phyloP scores from a whole-genome alignment of 257 asterid genomes.

The Plantago major region DNA sequence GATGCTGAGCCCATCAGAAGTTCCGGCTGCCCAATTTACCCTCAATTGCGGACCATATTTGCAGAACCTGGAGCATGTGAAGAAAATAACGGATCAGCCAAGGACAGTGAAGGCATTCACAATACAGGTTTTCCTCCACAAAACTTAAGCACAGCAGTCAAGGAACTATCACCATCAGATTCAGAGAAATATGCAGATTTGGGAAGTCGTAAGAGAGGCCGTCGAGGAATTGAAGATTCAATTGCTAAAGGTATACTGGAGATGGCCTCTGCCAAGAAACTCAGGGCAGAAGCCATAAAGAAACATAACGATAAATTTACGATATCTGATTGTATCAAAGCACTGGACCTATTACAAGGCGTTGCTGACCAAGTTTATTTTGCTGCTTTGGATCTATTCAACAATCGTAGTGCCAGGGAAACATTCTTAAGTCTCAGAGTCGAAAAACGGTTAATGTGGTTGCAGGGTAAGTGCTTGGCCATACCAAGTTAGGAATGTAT shows the following conservation, averaged over 20 bases:
- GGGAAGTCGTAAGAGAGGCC: constrained; percentile 52
- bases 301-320: constrained; percentile 43
- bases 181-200: constrained; percentile 45
- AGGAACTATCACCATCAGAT: constrained; percentile 51
- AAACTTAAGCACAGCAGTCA: constrained; percentile 23
- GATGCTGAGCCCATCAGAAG: constrained; percentile 66
- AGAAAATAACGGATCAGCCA: constrained; percentile 33
- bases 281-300: constrained; percentile 50
- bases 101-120: constrained; percentile 28
- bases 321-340: constrained; percentile 55
- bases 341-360: constrained; percentile 63
- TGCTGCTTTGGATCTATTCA: constrained; percentile 71
- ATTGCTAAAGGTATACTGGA: constrained; percentile 70
- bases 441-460: constrained; percentile 69
- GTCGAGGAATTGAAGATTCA: constrained; percentile 59
- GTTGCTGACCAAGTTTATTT: constrained; percentile 45
- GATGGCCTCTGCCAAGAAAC: constrained; percentile 73
- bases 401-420: constrained; percentile 59
- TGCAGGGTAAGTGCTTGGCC: constrained; percentile 44
- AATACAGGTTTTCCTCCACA: constrained; percentile 28
- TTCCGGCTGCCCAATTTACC: constrained; percentile 60
- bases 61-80: constrained; percentile 33
- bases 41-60: constrained; percentile 47
- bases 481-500: constrained; percentile 12
- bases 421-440: constrained; percentile 54